phyloP scores from a whole-genome alignment of 2,329 filamentous ascomycete genomes.

The Fusarium concolor region DNA sequence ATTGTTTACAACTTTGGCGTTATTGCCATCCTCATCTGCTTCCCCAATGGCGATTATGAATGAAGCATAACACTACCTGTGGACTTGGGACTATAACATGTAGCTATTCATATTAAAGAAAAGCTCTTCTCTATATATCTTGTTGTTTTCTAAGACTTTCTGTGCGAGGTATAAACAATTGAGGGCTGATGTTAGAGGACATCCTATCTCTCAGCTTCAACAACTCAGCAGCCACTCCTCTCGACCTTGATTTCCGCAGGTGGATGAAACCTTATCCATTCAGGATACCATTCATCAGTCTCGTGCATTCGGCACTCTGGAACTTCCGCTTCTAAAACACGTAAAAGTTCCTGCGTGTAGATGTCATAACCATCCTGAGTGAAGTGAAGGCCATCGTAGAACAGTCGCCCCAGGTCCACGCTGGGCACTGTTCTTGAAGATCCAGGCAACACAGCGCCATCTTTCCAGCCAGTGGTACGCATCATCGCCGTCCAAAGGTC shows the following conservation, averaged over 20 bases:
- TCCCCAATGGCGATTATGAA: neutral
- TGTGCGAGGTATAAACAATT: no score
- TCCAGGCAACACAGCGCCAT: neutral
- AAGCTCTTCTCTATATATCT: neutral
- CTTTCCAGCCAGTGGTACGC: neutral
- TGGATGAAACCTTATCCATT: neutral
- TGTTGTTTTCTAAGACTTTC: neutral
- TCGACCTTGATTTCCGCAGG: fast-evolving
- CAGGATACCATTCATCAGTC: neutral
- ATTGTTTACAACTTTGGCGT: neutral
- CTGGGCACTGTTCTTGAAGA: neutral
- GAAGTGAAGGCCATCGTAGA: neutral
- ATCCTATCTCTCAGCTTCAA: neutral
- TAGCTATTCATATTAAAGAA: neutral
- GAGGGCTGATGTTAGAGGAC: neutral
- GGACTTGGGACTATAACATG: neutral
- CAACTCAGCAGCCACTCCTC: neutral
- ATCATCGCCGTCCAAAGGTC: constrained; percentile 10
- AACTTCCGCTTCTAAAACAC: neutral
- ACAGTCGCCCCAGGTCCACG: neutral
- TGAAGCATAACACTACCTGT: neutral
- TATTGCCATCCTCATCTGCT: neutral
- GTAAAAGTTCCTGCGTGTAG: neutral
- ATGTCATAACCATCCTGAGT: neutral
- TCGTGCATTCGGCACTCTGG: neutral